Percentiles rank a stretch among this genome's conserved stretches.
These are phyloP conservation scores for Hamamelis virginiana DNA, from an alignment of 164 flowering plant species.

Conservation along the genomic window DNA sequence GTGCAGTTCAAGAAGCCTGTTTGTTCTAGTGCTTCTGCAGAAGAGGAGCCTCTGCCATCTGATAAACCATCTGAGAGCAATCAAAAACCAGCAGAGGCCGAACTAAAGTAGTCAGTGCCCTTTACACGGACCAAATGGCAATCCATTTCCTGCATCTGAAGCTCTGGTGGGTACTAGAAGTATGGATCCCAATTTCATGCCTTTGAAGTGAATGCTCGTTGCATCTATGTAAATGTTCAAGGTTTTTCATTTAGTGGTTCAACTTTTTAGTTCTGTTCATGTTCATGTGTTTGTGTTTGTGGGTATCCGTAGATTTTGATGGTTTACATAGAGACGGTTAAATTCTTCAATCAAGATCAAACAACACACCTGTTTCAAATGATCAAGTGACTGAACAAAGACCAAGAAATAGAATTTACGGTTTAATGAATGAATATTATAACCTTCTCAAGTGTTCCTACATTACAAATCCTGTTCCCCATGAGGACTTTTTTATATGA, in stretches of 20 bases:
- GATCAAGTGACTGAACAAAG: too few relatives aligned
- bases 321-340: too few relatives aligned
- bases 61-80: conserved; percentile 6
- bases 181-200: not conserved
- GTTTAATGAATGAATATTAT: too few relatives aligned
- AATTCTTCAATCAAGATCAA: too few relatives aligned
- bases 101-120: not conserved
- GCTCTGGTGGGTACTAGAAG: not conserved
- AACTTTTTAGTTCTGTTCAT: too few relatives aligned
- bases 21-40: conserved; percentile 7
- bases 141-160: not conserved
- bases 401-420: too few relatives aligned
- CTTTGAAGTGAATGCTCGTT: not conserved
- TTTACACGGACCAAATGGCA: not conserved
- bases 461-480: too few relatives aligned
- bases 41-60: conserved; percentile 7
- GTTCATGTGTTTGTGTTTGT: too few relatives aligned
- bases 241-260: not conserved
- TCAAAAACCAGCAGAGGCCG: not conserved
- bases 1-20: conserved; percentile 50
- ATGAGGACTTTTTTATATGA: too few relatives aligned
- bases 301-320: too few relatives aligned
- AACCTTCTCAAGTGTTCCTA: too few relatives aligned
- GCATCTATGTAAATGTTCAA: not conserved
- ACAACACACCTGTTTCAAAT: too few relatives aligned